Percentiles rank a stretch among this genome's conserved stretches.
Evolutionary conservation across 768 basidiomycete genomes (phyloP).

Genomic region (Mycena polygramma): DNA sequence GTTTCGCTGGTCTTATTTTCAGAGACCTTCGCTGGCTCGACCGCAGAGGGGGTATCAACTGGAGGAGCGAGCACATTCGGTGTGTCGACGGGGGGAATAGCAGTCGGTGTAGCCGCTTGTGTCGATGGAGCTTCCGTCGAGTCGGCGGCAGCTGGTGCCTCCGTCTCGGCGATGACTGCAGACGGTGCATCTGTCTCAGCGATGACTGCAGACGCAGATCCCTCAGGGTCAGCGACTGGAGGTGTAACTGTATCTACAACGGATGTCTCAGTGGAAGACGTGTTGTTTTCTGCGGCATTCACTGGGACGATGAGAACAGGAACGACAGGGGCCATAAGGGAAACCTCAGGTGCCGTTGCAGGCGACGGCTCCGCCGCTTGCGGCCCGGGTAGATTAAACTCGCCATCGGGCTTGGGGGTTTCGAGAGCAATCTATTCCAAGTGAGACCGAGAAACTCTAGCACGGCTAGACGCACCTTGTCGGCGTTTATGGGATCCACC

Average conservation of each 20-base stretch:
- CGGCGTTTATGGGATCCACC: conserved; percentile 54
- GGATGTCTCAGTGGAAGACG: conserved; percentile 17
- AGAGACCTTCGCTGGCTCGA: conserved; percentile 24
- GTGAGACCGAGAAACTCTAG: conserved; percentile 17
- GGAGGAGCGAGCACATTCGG: not conserved
- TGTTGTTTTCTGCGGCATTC: conserved; percentile 55
- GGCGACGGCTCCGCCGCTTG: conserved; percentile 17
- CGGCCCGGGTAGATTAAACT: conserved; percentile 22
- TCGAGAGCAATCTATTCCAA: conserved; percentile 35
- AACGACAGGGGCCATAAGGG: conserved; percentile 47
- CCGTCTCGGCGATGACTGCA: not conserved
- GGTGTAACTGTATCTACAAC: not conserved
- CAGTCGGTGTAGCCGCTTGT: conserved; percentile 33
- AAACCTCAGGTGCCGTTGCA: conserved; percentile 23
- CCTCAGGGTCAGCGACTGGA: not conserved
- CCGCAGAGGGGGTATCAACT: not conserved
- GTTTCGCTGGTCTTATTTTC: conserved; percentile 21
- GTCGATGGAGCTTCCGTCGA: conserved; percentile 33
- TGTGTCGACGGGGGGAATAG: not conserved
- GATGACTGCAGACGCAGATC: not conserved
- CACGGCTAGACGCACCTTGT: conserved; percentile 45
- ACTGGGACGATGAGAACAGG: conserved; percentile 57
- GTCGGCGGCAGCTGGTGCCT: not conserved
- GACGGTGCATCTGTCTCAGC: not conserved
- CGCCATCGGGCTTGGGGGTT: conserved; percentile 32